Conservation (phyloP, 208 protist genomes). For the Leishmania braziliensis region DNA sequence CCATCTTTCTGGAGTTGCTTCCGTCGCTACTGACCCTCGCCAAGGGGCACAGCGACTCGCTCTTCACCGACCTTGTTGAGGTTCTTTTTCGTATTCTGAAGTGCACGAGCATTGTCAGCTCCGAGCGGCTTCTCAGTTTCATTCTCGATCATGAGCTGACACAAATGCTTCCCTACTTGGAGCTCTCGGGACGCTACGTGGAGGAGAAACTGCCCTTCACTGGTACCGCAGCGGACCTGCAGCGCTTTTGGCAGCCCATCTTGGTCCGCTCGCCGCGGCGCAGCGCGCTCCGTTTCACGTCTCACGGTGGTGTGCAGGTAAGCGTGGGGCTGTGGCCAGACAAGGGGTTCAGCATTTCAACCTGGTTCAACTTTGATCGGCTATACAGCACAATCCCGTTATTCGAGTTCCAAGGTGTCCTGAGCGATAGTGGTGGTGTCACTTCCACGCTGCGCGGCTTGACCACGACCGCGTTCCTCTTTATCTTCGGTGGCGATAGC, state of each 20-base stretch:
- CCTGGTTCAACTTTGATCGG: conserved; percentile 70
- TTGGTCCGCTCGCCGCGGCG: conserved; percentile 59
- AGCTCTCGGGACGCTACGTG: conserved; percentile 45
- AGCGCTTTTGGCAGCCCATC: conserved; percentile 77
- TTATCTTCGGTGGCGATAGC: conserved; percentile 61
- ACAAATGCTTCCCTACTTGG: conserved; percentile 67
- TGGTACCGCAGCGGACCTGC: conserved; percentile 41
- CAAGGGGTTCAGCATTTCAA: conserved; percentile 65
- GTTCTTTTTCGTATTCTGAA: conserved; percentile 52
- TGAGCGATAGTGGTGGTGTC: conserved; percentile 21
- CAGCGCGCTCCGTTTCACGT: conserved; percentile 72
- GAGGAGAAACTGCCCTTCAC: conserved; percentile 57
- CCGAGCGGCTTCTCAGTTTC: conserved; percentile 53
- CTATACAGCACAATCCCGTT: conserved; percentile 69
- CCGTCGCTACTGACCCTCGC: conserved; percentile 54
- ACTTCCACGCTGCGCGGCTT: conserved; percentile 19
- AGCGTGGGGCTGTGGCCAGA: conserved; percentile 63
- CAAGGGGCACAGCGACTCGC: conserved; percentile 31
- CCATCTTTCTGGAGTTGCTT: conserved; percentile 78
- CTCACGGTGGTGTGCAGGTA: conserved; percentile 64
- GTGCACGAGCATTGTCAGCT: conserved; percentile 66
- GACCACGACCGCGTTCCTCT: conserved; percentile 26
- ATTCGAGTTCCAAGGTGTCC: conserved; percentile 56
- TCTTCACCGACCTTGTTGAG: conserved; percentile 56
- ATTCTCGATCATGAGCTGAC: conserved; percentile 53